Evolutionary conservation across 148 eudicot species (phyloP), one percentile per base, ranked within the genome.

Genomic region (Chenopodium berlandieri): DNA sequence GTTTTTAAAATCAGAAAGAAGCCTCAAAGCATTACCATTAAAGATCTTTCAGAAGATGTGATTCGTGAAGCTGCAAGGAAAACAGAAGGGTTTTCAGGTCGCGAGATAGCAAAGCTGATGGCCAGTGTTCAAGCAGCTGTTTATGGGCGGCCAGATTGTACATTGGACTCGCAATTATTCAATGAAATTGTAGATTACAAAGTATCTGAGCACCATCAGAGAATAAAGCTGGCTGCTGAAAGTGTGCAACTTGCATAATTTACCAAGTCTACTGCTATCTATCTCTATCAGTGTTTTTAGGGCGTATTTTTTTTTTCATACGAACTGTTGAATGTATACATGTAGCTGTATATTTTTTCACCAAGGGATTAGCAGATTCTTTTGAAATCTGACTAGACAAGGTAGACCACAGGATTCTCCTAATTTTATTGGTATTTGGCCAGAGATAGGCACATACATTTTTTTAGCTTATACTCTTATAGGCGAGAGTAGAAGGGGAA

Each of bases 41-140:
- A 88, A 78, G 99, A 92, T 85, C 71, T 96, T 31, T 84, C 99
- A 0, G 98, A 96, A 0, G 91, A 92, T 30, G 90, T 89, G 64
- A 80, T 96, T 68, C 80, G 89, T 79, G 97, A 96, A 74, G 99
- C 95, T 56, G 99, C 98, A 7, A 79, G 75, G 81, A 96, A 87
- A 86, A 96, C 90, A 0, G 91, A 94, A 80, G 99, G 99, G 66
- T 96, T 96, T 79, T 96, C 99, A 0, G 99, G 99, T 16, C 91
- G 99, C 79, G 99, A 96, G 89, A 94, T 92, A 75, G 99, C 98
- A 2, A 96, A 96, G 83, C 92, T 96, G 72, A 82, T 96, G 89
- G 99, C 99, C 37, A 86, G 99, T 78, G 94, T 96, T 69, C 99
- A 96, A 85, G 99, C 99, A 22, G 95, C 99, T 13, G 98, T 96